Conservation (phyloP, 176 grass and related monocot species). For the Poa pratensis region DNA sequence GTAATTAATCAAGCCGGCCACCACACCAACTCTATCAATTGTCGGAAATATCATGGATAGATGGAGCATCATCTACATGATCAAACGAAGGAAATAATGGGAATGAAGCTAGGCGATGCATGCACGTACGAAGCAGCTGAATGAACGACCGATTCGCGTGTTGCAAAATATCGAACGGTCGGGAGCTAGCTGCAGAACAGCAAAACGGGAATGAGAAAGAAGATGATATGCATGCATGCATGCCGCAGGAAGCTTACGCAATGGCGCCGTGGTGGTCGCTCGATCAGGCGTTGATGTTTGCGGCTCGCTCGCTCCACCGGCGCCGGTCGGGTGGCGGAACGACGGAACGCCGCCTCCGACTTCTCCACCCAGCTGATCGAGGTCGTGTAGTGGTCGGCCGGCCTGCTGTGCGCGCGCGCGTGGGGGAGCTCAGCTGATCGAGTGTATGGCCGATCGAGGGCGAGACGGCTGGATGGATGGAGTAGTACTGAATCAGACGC, state of each 20-base stretch:
- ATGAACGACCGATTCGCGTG: not conserved
- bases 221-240: not conserved
- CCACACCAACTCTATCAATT: no score
- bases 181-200: not conserved
- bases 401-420: not conserved
- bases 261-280: not conserved
- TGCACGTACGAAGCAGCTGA: not conserved
- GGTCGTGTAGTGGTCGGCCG: not conserved
- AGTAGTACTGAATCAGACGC: slow-evolving; percentile 6
- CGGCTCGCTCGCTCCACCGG: not conserved
- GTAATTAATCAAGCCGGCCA: no score
- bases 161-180: not conserved
- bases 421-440: not conserved
- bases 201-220: not conserved
- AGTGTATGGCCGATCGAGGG: no score
- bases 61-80: no score
- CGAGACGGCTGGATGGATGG: not conserved
- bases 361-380: not conserved
- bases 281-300: no score
- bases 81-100: no score
- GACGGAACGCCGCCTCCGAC: not conserved
- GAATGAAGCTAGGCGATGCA: not conserved
- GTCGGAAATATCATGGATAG: no score
- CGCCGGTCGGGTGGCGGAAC: no score
- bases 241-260: not conserved